These are phyloP conservation scores for Dioszegia aurantiaca DNA, from an alignment of 768 basidiomycete species.

Conservation along the genomic window DNA sequence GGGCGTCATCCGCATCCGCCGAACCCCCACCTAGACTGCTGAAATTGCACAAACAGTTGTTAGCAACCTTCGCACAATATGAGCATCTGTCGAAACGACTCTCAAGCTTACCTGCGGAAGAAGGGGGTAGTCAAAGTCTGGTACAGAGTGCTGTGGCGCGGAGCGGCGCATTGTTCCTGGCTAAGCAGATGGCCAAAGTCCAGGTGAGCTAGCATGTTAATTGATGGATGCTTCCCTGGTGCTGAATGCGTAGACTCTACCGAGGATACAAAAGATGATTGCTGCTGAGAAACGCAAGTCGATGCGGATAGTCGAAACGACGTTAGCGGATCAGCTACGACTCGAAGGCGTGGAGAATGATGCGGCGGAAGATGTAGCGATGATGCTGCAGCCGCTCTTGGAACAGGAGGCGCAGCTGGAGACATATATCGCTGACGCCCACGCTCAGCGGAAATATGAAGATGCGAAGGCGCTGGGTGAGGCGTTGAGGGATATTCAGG, in stretches of 20 bases:
- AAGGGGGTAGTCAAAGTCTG: slow-evolving; percentile 71
- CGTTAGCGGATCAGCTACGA: slow-evolving; percentile 25
- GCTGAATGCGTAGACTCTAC: slow-evolving; percentile 67
- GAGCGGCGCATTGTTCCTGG: slow-evolving; percentile 74
- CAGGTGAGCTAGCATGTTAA: slow-evolving; percentile 65
- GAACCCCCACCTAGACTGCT: slow-evolving; percentile 37
- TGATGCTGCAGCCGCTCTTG: slow-evolving; percentile 75
- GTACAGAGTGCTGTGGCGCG: slow-evolving; percentile 77
- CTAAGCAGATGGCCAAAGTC: slow-evolving; percentile 84
- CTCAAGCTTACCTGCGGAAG: slow-evolving; percentile 63
- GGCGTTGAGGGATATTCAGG: slow-evolving; percentile 76
- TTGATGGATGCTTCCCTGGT: slow-evolving; percentile 82
- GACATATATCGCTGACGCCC: slow-evolving; percentile 83
- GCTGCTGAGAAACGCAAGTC: slow-evolving; percentile 30
- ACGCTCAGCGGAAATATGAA: slow-evolving; percentile 87
- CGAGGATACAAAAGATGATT: slow-evolving; percentile 39
- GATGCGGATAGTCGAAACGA: slow-evolving; percentile 27
- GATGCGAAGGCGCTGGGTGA: slow-evolving; percentile 79
- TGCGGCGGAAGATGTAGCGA: slow-evolving; percentile 70
- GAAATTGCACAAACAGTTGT: slow-evolving; percentile 70
- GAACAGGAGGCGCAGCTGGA: slow-evolving; percentile 93
- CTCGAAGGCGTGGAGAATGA: slow-evolving; percentile 45
- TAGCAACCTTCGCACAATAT: slow-evolving; percentile 83
- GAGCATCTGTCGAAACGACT: slow-evolving; percentile 85
- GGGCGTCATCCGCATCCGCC: slow-evolving; percentile 59